Percentiles rank a stretch among this genome's conserved stretches.
Conservation (phyloP, 176 grass and related monocot genomes). For the Oryza nivara region DNA sequence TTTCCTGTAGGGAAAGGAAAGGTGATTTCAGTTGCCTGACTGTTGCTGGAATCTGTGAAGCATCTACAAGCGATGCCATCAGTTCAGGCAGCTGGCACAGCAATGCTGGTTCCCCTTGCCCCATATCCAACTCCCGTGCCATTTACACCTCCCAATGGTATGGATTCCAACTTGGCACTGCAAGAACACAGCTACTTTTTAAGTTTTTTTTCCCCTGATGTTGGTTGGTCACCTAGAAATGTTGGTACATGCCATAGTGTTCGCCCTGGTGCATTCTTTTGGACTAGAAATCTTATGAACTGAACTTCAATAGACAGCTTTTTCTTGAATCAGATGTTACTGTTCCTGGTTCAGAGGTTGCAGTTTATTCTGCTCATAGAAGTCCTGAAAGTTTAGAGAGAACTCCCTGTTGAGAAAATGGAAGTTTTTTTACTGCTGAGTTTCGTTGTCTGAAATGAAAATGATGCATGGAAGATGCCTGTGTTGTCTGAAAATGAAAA, state of each 20-base stretch:
- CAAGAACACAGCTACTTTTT: conserved; percentile 7
- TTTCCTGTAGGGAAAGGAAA: conserved; percentile 52
- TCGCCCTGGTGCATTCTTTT: too few species aligned
- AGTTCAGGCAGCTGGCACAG: conserved; percentile 51
- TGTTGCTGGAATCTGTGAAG: conserved; percentile 6
- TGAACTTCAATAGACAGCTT: too few species aligned
- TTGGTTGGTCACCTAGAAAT: background rate
- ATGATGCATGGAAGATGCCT: background rate
- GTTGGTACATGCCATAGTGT: background rate
- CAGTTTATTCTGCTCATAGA: conserved; percentile 8
- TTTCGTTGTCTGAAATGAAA: background rate
- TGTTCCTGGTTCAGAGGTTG: conserved; percentile 34
- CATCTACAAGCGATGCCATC: conserved; percentile 9
- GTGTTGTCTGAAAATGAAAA: background rate
- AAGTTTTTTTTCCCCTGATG: background rate
- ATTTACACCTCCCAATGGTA: conserved; percentile 87
- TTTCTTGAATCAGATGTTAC: background rate
- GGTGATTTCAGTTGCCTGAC: conserved; percentile 3
- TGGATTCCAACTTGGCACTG: conserved; percentile 16
- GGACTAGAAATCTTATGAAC: too few species aligned
- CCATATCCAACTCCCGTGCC: conserved; percentile 80
- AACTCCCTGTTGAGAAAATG: background rate
- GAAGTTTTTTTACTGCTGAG: conserved; percentile 23
- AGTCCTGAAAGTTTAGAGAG: background rate
- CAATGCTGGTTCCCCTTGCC: conserved; percentile 97